Conservation (phyloP, 805 yeast species). For the Pichia manshurica region DNA sequence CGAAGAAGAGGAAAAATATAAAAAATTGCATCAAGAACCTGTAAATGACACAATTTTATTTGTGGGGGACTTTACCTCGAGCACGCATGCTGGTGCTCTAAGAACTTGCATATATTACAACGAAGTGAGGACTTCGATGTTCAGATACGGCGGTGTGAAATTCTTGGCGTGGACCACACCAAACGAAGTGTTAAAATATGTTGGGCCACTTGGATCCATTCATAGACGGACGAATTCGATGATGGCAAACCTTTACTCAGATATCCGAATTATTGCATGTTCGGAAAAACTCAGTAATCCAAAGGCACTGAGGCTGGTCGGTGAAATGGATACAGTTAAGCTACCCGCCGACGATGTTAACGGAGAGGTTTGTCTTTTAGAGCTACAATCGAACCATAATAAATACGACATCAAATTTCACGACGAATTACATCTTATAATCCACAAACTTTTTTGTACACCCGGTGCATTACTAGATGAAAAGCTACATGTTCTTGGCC, state of each 20-base stretch:
- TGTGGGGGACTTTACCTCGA: constrained; percentile 26
- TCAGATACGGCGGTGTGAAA: constrained; percentile 50
- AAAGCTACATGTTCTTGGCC: constrained; percentile 58
- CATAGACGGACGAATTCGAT: constrained; percentile 59
- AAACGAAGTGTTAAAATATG: constrained; percentile 52
- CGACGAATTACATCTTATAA: constrained; percentile 62
- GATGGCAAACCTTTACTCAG: constrained; percentile 59
- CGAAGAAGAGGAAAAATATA: constrained; percentile 1
- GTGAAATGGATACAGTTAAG: constrained; percentile 18
- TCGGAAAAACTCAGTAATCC: constrained; percentile 19
- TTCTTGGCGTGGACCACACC: constrained; percentile 67
- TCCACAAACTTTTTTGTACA: constrained; percentile 52
- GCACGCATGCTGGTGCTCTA: constrained; percentile 59
- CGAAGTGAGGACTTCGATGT: constrained; percentile 25
- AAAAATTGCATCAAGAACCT: constrained; percentile 6
- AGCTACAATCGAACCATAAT: constrained; percentile 27
- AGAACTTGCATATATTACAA: constrained; percentile 28
- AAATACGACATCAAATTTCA: constrained; percentile 32
- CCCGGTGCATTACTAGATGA: constrained; percentile 35
- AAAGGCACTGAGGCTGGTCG: constrained; percentile 14
- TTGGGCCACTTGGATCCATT: constrained; percentile 47
- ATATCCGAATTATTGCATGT: constrained; percentile 50
- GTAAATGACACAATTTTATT: constrained; percentile 28
- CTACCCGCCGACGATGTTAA: constrained; percentile 18
- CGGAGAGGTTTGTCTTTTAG: constrained; percentile 27